phyloP scores from a whole-genome alignment of 2,329 filamentous ascomycete genomes.

The Ophiobolus disseminans region DNA sequence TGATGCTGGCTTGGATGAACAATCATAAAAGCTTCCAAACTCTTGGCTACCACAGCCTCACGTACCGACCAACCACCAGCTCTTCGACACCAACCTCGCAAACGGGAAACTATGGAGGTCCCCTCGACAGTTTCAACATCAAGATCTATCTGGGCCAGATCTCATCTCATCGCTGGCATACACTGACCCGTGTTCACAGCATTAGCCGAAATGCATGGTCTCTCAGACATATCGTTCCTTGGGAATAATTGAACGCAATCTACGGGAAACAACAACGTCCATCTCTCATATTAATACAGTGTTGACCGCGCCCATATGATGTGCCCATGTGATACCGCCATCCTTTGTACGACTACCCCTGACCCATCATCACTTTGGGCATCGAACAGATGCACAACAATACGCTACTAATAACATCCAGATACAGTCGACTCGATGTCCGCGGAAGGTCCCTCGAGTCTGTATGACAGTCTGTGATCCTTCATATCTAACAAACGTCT shows the following conservation, averaged over 20 bases:
- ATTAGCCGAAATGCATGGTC: background rate
- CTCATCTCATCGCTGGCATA: slow-evolving; percentile 9
- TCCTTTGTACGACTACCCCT: background rate
- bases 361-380: background rate
- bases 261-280: too few relatives aligned
- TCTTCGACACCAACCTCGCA: slow-evolving; percentile 4
- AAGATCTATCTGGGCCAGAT: too few relatives aligned
- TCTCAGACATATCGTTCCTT: background rate
- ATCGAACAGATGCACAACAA: background rate
- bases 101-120: too few relatives aligned
- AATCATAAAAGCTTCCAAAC: too few relatives aligned
- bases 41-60: background rate
- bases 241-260: background rate
- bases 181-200: background rate
- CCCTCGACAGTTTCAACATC: too few relatives aligned
- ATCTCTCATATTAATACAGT: background rate
- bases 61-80: slow-evolving; percentile 5
- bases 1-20: background rate
- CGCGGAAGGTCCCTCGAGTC: too few relatives aligned
- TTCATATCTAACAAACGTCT: background rate
- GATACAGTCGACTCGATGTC: too few relatives aligned
- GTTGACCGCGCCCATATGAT: background rate
- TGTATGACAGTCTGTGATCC: background rate
- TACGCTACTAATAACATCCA: background rate
- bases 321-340: background rate